Conservation (phyloP, 2,329 filamentous ascomycete species). For the Biscogniauxia mediterranea region DNA sequence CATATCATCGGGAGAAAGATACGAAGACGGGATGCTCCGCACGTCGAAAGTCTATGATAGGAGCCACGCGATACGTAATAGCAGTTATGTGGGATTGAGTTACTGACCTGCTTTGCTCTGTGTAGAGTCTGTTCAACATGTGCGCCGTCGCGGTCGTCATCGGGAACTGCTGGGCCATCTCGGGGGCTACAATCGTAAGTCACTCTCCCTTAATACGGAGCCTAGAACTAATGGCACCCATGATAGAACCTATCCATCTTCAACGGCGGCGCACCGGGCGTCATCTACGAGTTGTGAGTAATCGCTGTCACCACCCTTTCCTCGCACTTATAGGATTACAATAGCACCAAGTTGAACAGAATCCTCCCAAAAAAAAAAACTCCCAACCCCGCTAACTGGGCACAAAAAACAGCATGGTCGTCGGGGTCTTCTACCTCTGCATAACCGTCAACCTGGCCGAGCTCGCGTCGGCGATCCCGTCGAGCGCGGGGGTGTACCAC, state of each 20-base stretch:
- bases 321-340: not conserved
- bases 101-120: not conserved
- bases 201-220: too few species aligned
- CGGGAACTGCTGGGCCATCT: slow-evolving; percentile 16
- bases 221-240: not conserved
- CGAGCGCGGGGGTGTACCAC: slow-evolving; percentile 59
- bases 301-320: not conserved
- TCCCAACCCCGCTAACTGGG: too few species aligned
- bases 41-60: too few species aligned
- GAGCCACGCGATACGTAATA: too few species aligned
- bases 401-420: slow-evolving; percentile 27
- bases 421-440: slow-evolving; percentile 54
- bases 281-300: slow-evolving; percentile 6
- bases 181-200: slow-evolving; percentile 15
- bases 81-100: not conserved
- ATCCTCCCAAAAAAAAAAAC: too few species aligned
- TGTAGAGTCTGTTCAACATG: slow-evolving; percentile 10
- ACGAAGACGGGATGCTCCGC: too few species aligned
- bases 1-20: too few species aligned
- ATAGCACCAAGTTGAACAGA: too few species aligned
- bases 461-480: slow-evolving; percentile 60
- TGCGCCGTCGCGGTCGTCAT: slow-evolving; percentile 15
- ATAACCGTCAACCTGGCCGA: slow-evolving; percentile 60
- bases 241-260: slow-evolving; percentile 1
- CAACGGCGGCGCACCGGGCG: slow-evolving; percentile 4